Base-by-base conservation (phyloP, 495 filamentous ascomycete genomes). In the Xylaria cubensis region DNA sequence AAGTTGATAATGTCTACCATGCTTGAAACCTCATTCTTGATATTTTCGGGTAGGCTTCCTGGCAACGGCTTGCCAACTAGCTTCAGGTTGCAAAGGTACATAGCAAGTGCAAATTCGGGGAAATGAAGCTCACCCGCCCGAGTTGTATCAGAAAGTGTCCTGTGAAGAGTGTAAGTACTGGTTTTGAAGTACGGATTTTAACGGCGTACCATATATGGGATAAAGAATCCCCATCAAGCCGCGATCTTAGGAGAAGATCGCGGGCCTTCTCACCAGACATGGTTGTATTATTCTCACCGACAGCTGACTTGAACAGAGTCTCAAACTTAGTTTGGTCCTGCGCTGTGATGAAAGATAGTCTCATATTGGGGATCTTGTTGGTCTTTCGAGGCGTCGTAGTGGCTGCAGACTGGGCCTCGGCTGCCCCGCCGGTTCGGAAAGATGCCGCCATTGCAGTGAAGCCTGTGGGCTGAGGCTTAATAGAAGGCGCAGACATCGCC, bases 1-100 rank as follows among this genome's bases (percentile, higher is more conserved):
- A 98, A 98, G 24, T 95, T 97, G 74, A 99, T 99, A 55, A 98
- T 98, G 78, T 99, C 97, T 44, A 99, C 97, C 96, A 99, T 98
- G 77, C 97, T 97, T 12, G 95, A 98, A 39, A 99, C 97, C 82
- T 99, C 97, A 79, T 98, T 99, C 81, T 88, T 91, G 61, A 98
- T 90, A 51, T 88, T 91, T 51, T 98, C 95, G 0, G 97, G 95
- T 3, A 99, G 84, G 15, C 79, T 78, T 1, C 84, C 74, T 2
- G 97, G 97, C 12, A 99, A 77, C 0, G 89, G 84, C 80, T 97
- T 97, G 39, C 95, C 95, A 19, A 93, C 93, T 19, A 98, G 86
- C 81, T 92, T 94, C 74, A 98, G 77, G 74, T 98, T 98, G 84
- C 97, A 99, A 24, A 99, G 91, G 78, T 99, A 99, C 97, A 99